Conservation (phyloP, 176 grass and related monocot species). For the Triticum turgidum region DNA sequence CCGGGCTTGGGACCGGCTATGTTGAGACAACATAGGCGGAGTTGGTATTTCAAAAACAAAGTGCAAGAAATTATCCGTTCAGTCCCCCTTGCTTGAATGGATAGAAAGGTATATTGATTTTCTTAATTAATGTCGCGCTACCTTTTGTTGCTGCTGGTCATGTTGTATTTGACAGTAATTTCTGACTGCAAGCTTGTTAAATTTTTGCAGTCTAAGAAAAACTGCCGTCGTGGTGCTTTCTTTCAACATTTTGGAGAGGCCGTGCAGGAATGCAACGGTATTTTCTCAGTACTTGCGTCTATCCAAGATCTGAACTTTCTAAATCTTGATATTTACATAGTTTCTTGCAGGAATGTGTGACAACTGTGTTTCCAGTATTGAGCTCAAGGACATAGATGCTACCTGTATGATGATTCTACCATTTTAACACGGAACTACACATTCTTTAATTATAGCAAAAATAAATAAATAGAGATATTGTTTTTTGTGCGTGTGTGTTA, state of each 20-base stretch:
- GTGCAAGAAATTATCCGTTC: neutral
- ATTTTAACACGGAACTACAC: neutral
- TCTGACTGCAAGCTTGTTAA: conserved; percentile 22
- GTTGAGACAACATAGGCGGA: too few species aligned
- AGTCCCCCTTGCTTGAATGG: neutral
- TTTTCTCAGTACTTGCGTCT: conserved; percentile 17
- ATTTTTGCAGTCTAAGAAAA: conserved; percentile 68
- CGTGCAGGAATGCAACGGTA: conserved; percentile 82
- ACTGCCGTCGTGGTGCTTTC: conserved; percentile 71
- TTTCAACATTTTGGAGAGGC: conserved; percentile 91
- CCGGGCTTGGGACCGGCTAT: too few species aligned
- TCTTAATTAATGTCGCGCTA: neutral
- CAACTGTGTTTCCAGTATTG: conserved; percentile 45
- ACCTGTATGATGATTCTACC: conserved; percentile 36
- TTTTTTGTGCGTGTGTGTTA: neutral
- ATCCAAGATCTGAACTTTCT: conserved; percentile 6
- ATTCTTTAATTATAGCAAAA: conserved; percentile 8
- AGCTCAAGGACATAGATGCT: conserved; percentile 51
- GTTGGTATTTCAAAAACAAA: neutral
- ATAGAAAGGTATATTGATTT: neutral
- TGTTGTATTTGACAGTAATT: neutral
- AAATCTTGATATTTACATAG: neutral
- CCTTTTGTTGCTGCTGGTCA: neutral
- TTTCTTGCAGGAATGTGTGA: conserved; percentile 54
- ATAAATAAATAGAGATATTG: neutral